These are phyloP conservation scores for Neospora caninum DNA, from an alignment of 169 alveolate genomes.

Conservation along the genomic window DNA sequence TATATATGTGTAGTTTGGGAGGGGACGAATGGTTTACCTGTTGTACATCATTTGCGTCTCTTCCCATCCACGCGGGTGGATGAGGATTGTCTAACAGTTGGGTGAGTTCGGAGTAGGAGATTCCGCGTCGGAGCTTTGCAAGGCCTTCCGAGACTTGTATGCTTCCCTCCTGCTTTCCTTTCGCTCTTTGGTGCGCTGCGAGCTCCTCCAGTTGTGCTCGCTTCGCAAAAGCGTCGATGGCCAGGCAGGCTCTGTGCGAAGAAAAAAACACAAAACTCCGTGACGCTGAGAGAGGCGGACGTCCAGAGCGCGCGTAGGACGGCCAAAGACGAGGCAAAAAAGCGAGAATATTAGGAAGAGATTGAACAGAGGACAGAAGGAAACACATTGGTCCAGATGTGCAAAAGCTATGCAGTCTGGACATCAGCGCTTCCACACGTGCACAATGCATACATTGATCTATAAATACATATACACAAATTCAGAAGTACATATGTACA, in stretches of 20 bases:
- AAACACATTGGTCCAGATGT: too few species aligned
- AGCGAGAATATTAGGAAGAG: too few species aligned
- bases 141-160: neutral
- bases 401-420: too few species aligned
- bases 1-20: neutral
- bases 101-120: neutral
- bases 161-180: neutral
- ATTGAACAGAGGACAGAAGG: too few species aligned
- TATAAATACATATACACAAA: too few species aligned
- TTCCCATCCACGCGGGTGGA: constrained; percentile 13
- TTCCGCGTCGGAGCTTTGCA: neutral
- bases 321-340: too few species aligned
- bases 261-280: neutral
- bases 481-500: too few species aligned
- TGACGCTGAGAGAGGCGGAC: neutral
- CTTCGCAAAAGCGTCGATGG: constrained; percentile 63
- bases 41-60: neutral
- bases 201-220: constrained; percentile 66
- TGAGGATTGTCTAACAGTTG: constrained; percentile 5
- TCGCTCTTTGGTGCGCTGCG: constrained; percentile 61
- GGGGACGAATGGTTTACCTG: neutral
- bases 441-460: too few species aligned
- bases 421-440: too few species aligned
- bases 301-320: too few species aligned
- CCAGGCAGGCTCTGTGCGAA: constrained; percentile 58